Conservation (phyloP, 169 alveolate species). For the Eimeria tenella region DNA sequence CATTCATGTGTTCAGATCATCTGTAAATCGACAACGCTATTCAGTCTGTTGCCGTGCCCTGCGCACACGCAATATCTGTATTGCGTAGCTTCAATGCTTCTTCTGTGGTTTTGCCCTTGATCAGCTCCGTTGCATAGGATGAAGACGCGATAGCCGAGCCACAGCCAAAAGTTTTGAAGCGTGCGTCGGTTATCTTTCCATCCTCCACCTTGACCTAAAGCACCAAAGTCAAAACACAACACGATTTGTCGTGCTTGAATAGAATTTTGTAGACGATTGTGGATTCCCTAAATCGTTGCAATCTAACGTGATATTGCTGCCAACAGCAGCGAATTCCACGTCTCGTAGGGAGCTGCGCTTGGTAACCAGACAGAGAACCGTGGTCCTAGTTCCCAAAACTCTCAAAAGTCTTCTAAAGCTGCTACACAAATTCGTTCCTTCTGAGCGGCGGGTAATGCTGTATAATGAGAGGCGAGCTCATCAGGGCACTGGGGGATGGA, state of each 20-base stretch:
- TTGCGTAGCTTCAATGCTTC: constrained; percentile 97
- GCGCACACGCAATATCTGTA: constrained; percentile 91
- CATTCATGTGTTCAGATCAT: not conserved
- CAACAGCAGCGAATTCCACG: too few species aligned
- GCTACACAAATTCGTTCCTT: too few species aligned
- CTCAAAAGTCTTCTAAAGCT: too few species aligned
- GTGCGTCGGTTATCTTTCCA: constrained; percentile 83
- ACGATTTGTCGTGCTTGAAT: not conserved
- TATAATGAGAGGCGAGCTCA: too few species aligned
- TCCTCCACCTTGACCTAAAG: constrained; percentile 67
- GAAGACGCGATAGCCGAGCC: constrained; percentile 99
- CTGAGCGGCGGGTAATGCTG: not conserved
- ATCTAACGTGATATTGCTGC: too few species aligned
- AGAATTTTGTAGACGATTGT: too few species aligned
- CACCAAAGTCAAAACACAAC: too few species aligned
- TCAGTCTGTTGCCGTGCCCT: not conserved
- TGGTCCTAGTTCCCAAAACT: too few species aligned
- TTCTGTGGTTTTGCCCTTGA: constrained; percentile 96
- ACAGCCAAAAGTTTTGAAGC: constrained; percentile 97
- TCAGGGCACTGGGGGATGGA: too few species aligned
- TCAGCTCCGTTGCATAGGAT: constrained; percentile 98
- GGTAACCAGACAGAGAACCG: too few species aligned
- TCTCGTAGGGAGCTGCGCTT: too few species aligned
- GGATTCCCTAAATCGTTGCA: too few species aligned
- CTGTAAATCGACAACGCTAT: not conserved